Conservation (phyloP, 768 basidiomycete genomes). For the Panaeolus papilionaceus region DNA sequence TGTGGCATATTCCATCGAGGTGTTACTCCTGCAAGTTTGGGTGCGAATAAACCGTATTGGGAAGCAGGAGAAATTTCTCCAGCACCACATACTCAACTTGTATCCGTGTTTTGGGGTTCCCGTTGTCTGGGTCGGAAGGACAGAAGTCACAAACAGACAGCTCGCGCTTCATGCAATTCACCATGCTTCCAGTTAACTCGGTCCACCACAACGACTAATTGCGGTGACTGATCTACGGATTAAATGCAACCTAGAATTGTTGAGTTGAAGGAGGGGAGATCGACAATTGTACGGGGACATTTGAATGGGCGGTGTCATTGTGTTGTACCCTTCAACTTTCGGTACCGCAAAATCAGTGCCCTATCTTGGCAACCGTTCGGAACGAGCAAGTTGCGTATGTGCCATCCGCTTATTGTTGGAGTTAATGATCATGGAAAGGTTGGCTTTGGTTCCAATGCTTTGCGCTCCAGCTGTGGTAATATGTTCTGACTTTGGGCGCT, state of each 20-base stretch:
- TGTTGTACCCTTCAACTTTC: background rate
- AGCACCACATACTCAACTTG: background rate
- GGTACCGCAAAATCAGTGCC: background rate
- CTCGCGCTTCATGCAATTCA: background rate
- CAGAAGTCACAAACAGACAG: background rate
- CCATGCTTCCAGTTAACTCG: background rate
- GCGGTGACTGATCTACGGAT: background rate
- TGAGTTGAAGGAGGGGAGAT: background rate
- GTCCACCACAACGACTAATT: background rate
- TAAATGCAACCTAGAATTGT: background rate
- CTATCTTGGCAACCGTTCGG: background rate
- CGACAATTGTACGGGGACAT: background rate
- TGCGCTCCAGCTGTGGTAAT: background rate
- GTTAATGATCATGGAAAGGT: too few relatives aligned
- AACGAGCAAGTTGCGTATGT: background rate
- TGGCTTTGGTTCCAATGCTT: too few relatives aligned
- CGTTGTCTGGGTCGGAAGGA: background rate
- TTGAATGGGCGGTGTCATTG: conserved; percentile 1
- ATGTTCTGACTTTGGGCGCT: background rate
- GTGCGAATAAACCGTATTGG: background rate
- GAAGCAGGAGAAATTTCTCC: background rate
- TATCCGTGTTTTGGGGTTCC: background rate
- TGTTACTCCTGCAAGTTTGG: background rate
- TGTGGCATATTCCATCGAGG: background rate
- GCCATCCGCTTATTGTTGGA: too few relatives aligned